Conservation (phyloP, 768 basidiomycete genomes). For the Podaxis sp. region DNA sequence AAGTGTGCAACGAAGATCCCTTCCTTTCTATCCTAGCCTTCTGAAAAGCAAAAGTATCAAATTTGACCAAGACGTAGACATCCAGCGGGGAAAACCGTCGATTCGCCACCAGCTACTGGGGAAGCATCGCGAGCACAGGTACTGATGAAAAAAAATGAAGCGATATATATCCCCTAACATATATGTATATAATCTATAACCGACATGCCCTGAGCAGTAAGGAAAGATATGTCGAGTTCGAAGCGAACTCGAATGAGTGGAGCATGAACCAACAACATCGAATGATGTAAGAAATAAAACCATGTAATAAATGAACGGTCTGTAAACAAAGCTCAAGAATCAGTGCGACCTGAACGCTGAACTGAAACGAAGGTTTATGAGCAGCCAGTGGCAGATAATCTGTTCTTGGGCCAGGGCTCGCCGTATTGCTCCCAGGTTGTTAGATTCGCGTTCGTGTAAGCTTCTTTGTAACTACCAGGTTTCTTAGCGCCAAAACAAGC, state of each 20-base stretch:
- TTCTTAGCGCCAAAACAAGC: not conserved
- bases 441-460: slow-evolving; percentile 61
- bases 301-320: not conserved
- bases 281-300: not conserved
- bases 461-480: slow-evolving; percentile 50
- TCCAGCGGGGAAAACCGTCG: not conserved
- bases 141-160: not conserved
- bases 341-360: not conserved
- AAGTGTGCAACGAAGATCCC: not conserved
- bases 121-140: not conserved
- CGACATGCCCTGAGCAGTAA: not conserved
- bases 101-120: not conserved
- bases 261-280: not conserved
- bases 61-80: not conserved
- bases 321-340: not conserved
- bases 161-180: not conserved
- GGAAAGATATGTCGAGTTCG: not conserved
- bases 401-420: slow-evolving; percentile 60
- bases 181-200: not conserved
- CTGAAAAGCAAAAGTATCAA: not conserved
- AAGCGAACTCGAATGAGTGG: not conserved
- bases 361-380: not conserved
- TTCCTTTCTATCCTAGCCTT: not conserved
- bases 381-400: slow-evolving; percentile 19
- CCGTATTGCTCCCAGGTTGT: slow-evolving; percentile 45